Conservation (phyloP, 1,284 basidiomycete species). For the Fistulina hepatica region DNA sequence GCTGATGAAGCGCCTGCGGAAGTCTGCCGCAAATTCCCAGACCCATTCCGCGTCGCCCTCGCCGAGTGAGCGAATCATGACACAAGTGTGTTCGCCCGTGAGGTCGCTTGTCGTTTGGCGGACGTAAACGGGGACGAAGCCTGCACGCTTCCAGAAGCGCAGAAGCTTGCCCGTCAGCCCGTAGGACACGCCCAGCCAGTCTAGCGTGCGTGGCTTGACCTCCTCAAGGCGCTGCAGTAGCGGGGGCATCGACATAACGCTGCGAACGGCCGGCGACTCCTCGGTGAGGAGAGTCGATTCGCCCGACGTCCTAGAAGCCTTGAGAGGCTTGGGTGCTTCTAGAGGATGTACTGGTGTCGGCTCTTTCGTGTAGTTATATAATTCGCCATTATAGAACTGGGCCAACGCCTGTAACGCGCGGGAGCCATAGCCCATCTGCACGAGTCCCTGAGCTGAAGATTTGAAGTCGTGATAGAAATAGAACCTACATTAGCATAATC, state of each 20-base stretch:
- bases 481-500: constrained; percentile 76
- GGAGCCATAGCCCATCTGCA: constrained; percentile 95
- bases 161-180: constrained; percentile 86
- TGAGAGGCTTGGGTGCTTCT: background rate
- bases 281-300: constrained; percentile 59
- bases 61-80: constrained; percentile 81
- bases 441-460: constrained; percentile 7
- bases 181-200: constrained; percentile 96
- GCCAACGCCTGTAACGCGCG: constrained; percentile 82
- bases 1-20: constrained; percentile 82
- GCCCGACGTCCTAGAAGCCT: constrained; percentile 14
- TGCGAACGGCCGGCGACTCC: constrained; percentile 60
- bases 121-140: constrained; percentile 87
- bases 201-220: constrained; percentile 81
- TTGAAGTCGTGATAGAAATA: background rate
- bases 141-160: constrained; percentile 93
- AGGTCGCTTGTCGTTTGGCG: constrained; percentile 91
- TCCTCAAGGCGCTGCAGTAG: constrained; percentile 88
- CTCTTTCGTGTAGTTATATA: constrained; percentile 75
- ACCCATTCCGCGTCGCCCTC: constrained; percentile 68
- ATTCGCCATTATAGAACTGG: constrained; percentile 87
- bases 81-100: constrained; percentile 93
- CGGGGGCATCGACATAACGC: constrained; percentile 80
- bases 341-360: background rate
- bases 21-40: constrained; percentile 83